These are phyloP conservation scores for Microascus cirrosus DNA, from an alignment of 2,329 filamentous ascomycete genomes.

Conservation along the genomic window DNA sequence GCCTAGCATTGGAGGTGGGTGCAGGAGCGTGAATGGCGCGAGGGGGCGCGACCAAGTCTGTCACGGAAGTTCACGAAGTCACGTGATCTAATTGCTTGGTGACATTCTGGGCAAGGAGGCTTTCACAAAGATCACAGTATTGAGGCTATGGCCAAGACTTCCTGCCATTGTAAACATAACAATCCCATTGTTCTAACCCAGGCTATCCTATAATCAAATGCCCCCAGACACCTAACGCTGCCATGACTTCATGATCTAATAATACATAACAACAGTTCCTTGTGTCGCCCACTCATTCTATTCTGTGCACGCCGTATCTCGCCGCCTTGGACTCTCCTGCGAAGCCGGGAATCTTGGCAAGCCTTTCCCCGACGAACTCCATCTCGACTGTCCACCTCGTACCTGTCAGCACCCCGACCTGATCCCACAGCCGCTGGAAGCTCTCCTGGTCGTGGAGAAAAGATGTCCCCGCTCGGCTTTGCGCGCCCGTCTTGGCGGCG, in stretches of 20 bases:
- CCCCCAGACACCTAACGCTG: not conserved
- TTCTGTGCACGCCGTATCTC: slow-evolving; percentile 10
- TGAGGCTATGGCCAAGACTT: no score
- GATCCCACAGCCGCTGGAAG: slow-evolving; percentile 43
- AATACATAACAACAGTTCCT: not conserved
- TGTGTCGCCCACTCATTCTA: not conserved
- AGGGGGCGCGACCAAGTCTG: not conserved
- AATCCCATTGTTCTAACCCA: not conserved
- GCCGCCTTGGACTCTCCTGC: slow-evolving; percentile 7
- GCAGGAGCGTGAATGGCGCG: not conserved
- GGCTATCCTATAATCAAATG: not conserved
- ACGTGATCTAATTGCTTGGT: not conserved
- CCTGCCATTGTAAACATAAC: not conserved
- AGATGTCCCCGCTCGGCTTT: not conserved
- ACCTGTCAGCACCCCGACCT: slow-evolving; percentile 34
- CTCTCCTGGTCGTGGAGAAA: slow-evolving; percentile 37
- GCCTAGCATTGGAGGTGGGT: not conserved
- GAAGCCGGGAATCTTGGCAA: slow-evolving; percentile 9
- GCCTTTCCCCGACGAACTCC: slow-evolving; percentile 16
- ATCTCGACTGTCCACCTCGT: slow-evolving; percentile 37
- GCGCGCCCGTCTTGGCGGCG: not conserved
- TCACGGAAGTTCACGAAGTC: not conserved
- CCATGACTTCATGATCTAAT: not conserved
- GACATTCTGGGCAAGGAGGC: not conserved
- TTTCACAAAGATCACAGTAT: not conserved